Percentiles rank a stretch among this genome's conserved stretches.
These are phyloP conservation scores for Rhizoclosmatium sp. DNA, from an alignment of 192 early-diverging fungal genomes.

Conservation along the genomic window DNA sequence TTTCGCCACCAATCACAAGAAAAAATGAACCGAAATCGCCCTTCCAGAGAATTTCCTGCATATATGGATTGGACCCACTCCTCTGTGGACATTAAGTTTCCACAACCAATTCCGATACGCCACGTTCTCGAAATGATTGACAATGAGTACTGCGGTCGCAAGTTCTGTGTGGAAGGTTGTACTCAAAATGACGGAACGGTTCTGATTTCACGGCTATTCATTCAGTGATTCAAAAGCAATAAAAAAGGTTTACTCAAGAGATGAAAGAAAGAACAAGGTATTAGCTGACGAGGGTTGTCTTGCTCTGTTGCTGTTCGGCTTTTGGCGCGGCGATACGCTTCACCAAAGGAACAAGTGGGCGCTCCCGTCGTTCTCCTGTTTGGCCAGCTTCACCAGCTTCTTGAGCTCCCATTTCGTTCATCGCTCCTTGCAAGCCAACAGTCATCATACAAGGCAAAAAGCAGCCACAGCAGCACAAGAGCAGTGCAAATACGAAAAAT, in stretches of 20 bases:
- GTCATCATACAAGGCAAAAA: constrained; percentile 46
- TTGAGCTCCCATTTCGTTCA: constrained; percentile 24
- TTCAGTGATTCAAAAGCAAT: too few relatives aligned
- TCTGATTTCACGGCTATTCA: too few relatives aligned
- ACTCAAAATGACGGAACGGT: too few relatives aligned
- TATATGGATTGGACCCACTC: too few relatives aligned
- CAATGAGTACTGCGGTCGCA: too few relatives aligned
- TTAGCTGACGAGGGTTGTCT: neutral
- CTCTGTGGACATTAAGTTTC: too few relatives aligned
- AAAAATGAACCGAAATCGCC: too few relatives aligned
- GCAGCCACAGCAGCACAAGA: constrained; percentile 60
- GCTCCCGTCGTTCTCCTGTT: neutral
- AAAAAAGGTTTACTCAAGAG: neutral
- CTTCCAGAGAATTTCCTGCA: too few relatives aligned
- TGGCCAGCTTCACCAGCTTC: neutral
- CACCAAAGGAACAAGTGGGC: neutral
- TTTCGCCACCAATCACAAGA: too few relatives aligned
- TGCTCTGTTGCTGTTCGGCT: neutral
- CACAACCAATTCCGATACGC: too few relatives aligned
- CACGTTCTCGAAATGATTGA: too few relatives aligned
- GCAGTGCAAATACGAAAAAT: constrained; percentile 54
- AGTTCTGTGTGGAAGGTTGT: too few relatives aligned
- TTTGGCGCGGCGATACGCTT: neutral
- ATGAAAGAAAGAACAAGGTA: neutral
- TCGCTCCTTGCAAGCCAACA: constrained; percentile 13